Evolutionary conservation across 176 grass and related monocot genomes (phyloP).

Genomic region (Carex cristatella): DNA sequence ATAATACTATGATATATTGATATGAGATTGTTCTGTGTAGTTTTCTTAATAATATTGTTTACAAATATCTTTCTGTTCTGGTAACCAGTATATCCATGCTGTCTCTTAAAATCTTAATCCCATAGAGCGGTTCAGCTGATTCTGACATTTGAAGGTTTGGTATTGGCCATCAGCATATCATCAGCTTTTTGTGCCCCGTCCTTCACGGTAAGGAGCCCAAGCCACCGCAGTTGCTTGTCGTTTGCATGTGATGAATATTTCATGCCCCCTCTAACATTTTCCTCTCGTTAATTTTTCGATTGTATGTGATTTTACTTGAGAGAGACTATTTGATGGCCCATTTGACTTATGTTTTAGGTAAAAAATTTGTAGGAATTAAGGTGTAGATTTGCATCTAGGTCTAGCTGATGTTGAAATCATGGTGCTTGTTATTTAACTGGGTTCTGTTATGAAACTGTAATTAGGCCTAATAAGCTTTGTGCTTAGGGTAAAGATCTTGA

Average conservation of each 20-base stretch:
- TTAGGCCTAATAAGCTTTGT: too few species aligned
- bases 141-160: background rate
- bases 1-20: too few species aligned
- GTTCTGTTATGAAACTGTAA: too few species aligned
- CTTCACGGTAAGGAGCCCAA: background rate
- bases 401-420: too few species aligned
- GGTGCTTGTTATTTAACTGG: too few species aligned
- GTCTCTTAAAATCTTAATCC: background rate
- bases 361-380: too few species aligned
- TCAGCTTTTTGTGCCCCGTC: background rate
- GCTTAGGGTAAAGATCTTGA: too few species aligned
- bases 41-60: background rate
- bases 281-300: background rate
- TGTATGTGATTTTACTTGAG: background rate
- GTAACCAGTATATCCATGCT: background rate
- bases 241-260: background rate
- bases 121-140: background rate
- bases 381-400: too few species aligned
- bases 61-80: background rate
- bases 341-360: too few species aligned
- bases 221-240: background rate
- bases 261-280: background rate
- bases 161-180: background rate
- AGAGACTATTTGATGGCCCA: too few species aligned
- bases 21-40: background rate